Conservation (phyloP, 2,329 filamentous ascomycete genomes). For the Cordyceps cicadae region DNA sequence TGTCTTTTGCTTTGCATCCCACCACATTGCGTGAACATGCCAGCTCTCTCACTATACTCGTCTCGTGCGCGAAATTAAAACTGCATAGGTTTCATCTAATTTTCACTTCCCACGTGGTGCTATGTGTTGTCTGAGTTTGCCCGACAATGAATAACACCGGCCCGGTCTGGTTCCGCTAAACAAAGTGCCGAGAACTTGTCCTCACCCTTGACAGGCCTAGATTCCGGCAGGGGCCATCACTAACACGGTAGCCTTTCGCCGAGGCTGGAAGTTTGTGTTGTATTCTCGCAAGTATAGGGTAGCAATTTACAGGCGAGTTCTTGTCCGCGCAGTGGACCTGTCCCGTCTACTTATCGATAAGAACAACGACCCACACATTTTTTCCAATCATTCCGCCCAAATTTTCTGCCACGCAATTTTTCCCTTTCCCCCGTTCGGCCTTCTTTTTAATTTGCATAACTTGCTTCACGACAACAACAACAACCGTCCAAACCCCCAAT, state of each 20-base stretch:
- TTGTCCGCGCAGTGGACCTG: too few species aligned
- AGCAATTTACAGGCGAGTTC: too few species aligned
- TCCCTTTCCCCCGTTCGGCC: not conserved
- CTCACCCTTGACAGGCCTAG: too few species aligned
- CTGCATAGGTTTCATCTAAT: not conserved
- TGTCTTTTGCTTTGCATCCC: not conserved
- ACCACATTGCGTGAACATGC: too few species aligned
- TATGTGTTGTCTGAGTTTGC: too few species aligned
- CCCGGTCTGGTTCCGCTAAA: too few species aligned
- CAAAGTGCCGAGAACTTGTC: too few species aligned
- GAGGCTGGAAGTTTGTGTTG: conserved; percentile 72
- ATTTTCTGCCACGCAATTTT: conserved; percentile 9
- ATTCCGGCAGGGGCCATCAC: too few species aligned
- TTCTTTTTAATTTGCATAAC: not conserved
- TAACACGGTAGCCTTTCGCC: conserved; percentile 31
- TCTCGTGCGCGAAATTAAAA: too few species aligned
- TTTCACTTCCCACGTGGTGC: not conserved
- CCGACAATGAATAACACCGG: too few species aligned
- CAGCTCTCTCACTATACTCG: too few species aligned
- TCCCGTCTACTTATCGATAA: conserved; percentile 14
- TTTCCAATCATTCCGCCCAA: not conserved
- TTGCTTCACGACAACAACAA: too few species aligned
- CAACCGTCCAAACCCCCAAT: not conserved
- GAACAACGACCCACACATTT: not conserved
- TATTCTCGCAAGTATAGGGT: conserved; percentile 39